Percentiles rank a stretch among this genome's conserved stretches.
Evolutionary conservation across 2,329 filamentous ascomycete species (phyloP).

Genomic region (Hypomyces perniciosus): DNA sequence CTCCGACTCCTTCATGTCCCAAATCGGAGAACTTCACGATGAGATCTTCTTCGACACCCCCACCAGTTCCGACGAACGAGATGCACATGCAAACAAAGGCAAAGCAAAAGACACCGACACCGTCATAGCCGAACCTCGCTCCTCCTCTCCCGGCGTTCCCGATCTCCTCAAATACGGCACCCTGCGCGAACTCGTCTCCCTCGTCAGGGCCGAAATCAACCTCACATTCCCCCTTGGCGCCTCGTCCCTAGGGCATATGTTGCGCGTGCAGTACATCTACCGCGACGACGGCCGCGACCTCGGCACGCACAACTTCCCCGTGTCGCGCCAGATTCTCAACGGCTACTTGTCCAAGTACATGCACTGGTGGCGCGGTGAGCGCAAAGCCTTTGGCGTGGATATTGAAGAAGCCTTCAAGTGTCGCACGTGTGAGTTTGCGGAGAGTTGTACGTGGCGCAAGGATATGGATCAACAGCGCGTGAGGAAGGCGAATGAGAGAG

Average conservation of each 20-base stretch:
- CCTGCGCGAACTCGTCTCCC: conserved; percentile 39
- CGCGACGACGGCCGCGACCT: conserved; percentile 47
- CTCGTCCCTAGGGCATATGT: conserved; percentile 42
- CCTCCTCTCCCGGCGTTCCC: conserved; percentile 15
- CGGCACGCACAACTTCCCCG: conserved; percentile 56
- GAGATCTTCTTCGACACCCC: conserved; percentile 51
- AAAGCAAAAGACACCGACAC: conserved; percentile 4
- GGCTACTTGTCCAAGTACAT: conserved; percentile 64
- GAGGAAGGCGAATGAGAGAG: conserved; percentile 20
- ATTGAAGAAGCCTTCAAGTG: conserved; percentile 89
- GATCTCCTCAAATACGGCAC: conserved; percentile 43
- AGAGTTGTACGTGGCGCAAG: conserved; percentile 71
- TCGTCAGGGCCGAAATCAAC: conserved; percentile 42
- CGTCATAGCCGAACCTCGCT: not conserved
- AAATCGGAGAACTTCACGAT: conserved; percentile 64
- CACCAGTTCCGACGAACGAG: conserved; percentile 27
- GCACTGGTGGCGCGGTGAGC: conserved; percentile 80
- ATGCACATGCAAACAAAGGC: conserved; percentile 1
- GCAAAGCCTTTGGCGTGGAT: conserved; percentile 66
- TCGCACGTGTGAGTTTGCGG: conserved; percentile 73
- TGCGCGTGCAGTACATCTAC: conserved; percentile 50
- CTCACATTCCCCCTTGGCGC: conserved; percentile 48
- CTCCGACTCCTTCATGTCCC: conserved; percentile 71
- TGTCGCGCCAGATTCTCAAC: conserved; percentile 58
- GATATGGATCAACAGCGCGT: conserved; percentile 56